Evolutionary conservation across 2,329 filamentous ascomycete species (phyloP).

Genomic region (Diaporthe longicolla): DNA sequence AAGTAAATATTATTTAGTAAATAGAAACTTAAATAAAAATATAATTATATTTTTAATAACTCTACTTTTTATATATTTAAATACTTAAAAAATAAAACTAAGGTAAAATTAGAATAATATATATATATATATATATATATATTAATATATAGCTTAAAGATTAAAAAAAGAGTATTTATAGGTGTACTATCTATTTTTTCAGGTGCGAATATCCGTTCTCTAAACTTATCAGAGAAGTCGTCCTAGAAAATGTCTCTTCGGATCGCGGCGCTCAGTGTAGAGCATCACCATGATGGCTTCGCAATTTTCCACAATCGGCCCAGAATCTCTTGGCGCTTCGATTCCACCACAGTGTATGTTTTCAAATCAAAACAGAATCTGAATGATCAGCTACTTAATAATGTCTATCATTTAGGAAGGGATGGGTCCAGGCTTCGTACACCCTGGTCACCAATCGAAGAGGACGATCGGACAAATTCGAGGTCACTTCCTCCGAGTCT

Average conservation of each 20-base stretch:
- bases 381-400: not conserved
- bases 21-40: no score
- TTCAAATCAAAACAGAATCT: not conserved
- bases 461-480: not conserved
- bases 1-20: no score
- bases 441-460: not conserved
- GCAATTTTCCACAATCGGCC: not conserved
- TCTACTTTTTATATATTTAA: no score
- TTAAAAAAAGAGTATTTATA: no score
- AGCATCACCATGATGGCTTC: slow-evolving; percentile 9
- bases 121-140: no score
- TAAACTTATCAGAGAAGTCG: no score
- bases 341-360: not conserved
- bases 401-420: not conserved
- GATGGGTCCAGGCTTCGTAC: not conserved
- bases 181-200: no score
- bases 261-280: slow-evolving; percentile 7
- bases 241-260: not conserved
- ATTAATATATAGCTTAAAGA: no score
- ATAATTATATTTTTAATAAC: no score
- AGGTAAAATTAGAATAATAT: no score
- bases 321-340: not conserved
- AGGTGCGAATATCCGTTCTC: no score
- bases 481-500: not conserved
- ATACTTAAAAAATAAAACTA: no score